Evolutionary conservation across 2,329 filamentous ascomycete genomes (phyloP), one percentile per base, ranked within the genome.

Genomic region (Pyrenochaeta sp.): DNA sequence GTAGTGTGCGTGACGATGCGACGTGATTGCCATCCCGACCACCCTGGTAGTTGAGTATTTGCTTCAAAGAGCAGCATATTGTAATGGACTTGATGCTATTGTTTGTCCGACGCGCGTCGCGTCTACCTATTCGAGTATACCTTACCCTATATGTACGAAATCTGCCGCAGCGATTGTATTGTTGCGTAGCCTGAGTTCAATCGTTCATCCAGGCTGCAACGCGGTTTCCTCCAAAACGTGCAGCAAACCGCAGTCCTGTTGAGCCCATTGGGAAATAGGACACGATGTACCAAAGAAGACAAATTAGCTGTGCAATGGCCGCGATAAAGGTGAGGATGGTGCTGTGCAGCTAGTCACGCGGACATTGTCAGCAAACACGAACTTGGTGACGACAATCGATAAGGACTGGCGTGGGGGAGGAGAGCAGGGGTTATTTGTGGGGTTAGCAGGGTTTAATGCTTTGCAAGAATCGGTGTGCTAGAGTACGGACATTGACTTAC

Each of bases 231-330:
- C 94, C 95, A 74, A 97, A 95, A 2, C 88, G 88, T 43, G 93
- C 92, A 56, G 93, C 93, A 66, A 97, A 87, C 58, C 94, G 90
- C 65, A 99, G 81, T 42, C 95, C 92, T 54, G 90, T 91, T 56
- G 91, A 91, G 40, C 95, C 95, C 93, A 98, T 97, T 27, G 95
- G 95, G 72, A 98, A 98, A 79, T 99, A 99, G 80, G 92, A 96
- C 78, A 98, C 89, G 46, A 97, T 84, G 80, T 98, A 98, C 94
- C 94, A 98, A 46, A 92, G 65, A 64, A 98, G 83, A 62, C 90
- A 91, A 52, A 89, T 88, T 53, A 98, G 84, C 77, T 99, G 95
- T 67, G 93, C 81, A 59, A 97, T 84, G 61, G 92, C 89, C 24
- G 93, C 91, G 63, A 97, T 82, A 53, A 98, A 83, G 15, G 95